Evolutionary conservation across 164 flowering plant genomes (phyloP).

Genomic region (Malania oleifera): DNA sequence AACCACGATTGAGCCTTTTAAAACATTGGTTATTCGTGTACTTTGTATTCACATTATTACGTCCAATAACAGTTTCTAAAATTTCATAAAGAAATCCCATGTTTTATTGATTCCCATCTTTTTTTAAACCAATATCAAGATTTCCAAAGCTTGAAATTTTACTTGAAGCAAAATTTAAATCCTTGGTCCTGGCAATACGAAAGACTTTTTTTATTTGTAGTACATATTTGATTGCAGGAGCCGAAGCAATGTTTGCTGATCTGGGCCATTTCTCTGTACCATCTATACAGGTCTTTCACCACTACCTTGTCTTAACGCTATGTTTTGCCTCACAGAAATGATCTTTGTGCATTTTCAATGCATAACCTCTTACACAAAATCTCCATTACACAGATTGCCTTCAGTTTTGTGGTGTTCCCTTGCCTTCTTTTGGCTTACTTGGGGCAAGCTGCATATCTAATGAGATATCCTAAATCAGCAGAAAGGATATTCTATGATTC

Average conservation of each 20-base stretch:
- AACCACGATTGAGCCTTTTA: no score
- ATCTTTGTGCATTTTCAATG: neutral
- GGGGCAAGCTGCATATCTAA: constrained; percentile 94
- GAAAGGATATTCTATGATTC: constrained; percentile 80
- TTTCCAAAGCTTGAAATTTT: no score
- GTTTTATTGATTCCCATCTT: no score
- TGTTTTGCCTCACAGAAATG: no score
- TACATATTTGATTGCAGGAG: constrained; percentile 48
- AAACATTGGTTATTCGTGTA: no score
- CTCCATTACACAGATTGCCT: constrained; percentile 64
- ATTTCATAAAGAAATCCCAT: no score
- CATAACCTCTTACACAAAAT: neutral
- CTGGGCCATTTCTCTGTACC: constrained; percentile 84
- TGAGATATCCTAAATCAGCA: constrained; percentile 54
- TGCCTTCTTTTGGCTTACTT: constrained; percentile 93
- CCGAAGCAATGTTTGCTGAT: constrained; percentile 99
- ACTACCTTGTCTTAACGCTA: neutral
- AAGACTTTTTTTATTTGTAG: no score
- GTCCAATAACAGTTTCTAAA: no score
- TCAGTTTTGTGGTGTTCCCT: constrained; percentile 90
- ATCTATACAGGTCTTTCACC: constrained; percentile 67
- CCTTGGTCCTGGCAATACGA: no score
- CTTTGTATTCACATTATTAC: no score
- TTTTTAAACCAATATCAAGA: no score
- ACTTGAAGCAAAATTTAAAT: no score